Conservation (phyloP, 352 stramenopile genomes). For the Plasmopara viticola region DNA sequence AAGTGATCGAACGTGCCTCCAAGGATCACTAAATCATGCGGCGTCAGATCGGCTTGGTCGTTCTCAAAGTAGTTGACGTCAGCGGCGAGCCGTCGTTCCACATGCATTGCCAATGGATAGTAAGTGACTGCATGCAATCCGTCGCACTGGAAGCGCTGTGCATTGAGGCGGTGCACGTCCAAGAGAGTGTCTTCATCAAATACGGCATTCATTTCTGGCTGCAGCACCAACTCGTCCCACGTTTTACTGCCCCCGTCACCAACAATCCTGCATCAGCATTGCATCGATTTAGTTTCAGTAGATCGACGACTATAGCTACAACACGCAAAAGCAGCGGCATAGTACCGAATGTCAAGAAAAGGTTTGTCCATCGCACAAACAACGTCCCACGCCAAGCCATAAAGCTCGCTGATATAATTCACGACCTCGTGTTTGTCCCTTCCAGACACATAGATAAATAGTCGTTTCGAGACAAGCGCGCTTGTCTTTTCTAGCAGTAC, state of each 20-base stretch:
- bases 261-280: constrained; percentile 32
- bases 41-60: constrained; percentile 42
- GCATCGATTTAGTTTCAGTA: not conserved
- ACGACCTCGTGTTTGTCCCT: constrained; percentile 50
- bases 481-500: constrained; percentile 66
- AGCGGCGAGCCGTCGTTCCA: constrained; percentile 36
- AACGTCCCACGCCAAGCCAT: constrained; percentile 67
- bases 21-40: constrained; percentile 57
- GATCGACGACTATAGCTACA: too few species aligned
- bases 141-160: constrained; percentile 48
- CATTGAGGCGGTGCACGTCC: constrained; percentile 61
- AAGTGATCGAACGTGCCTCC: constrained; percentile 88
- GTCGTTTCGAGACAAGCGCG: constrained; percentile 32
- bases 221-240: constrained; percentile 58
- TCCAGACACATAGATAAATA: constrained; percentile 64
- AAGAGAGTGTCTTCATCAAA: constrained; percentile 56
- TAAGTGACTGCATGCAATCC: constrained; percentile 58
- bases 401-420: constrained; percentile 76
- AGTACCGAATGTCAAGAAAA: constrained; percentile 55
- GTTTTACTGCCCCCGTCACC: constrained; percentile 27
- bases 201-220: constrained; percentile 59
- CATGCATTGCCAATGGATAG: constrained; percentile 48
- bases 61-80: constrained; percentile 78
- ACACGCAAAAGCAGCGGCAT: too few species aligned
- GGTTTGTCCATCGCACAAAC: constrained; percentile 44